Evolutionary conservation across 1,284 basidiomycete genomes (phyloP).

Genomic region (Porphyrellus sp.): DNA sequence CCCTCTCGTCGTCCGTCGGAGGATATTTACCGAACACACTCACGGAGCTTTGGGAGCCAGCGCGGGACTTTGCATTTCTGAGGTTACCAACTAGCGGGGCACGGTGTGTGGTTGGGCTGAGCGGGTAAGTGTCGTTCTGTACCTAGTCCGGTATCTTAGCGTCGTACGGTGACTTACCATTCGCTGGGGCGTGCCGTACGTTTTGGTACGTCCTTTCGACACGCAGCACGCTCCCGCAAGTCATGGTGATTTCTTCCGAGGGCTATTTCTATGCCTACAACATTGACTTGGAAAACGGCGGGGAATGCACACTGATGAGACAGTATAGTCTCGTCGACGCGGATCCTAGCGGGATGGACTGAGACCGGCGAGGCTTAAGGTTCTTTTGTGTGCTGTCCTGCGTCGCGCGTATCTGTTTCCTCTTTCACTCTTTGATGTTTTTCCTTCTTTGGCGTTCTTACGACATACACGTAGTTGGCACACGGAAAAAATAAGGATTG

Average conservation of each 20-base stretch:
- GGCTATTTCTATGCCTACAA: constrained; percentile 95
- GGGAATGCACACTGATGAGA: constrained; percentile 93
- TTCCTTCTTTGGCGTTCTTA: neutral
- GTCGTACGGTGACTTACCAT: neutral
- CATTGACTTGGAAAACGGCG: constrained; percentile 95
- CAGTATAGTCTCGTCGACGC: constrained; percentile 69
- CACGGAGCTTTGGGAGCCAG: constrained; percentile 97
- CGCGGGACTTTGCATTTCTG: constrained; percentile 91
- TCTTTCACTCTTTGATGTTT: neutral
- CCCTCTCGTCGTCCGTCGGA: constrained; percentile 78
- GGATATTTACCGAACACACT: constrained; percentile 89
- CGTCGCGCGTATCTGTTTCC: neutral
- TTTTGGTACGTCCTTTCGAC: neutral
- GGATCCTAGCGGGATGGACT: constrained; percentile 31
- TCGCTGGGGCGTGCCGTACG: neutral
- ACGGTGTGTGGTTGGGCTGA: constrained; percentile 82
- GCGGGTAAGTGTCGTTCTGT: constrained; percentile 55
- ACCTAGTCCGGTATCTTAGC: neutral
- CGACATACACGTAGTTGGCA: constrained; percentile 3
- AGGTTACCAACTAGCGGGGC: constrained; percentile 82
- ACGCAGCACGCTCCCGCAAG: constrained; percentile 84
- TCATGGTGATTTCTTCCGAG: constrained; percentile 95
- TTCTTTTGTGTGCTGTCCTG: neutral
- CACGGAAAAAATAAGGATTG: neutral
- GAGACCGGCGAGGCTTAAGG: neutral